Base-by-base conservation (phyloP, 1,139 yeast species). In the Candida sp. region DNA sequence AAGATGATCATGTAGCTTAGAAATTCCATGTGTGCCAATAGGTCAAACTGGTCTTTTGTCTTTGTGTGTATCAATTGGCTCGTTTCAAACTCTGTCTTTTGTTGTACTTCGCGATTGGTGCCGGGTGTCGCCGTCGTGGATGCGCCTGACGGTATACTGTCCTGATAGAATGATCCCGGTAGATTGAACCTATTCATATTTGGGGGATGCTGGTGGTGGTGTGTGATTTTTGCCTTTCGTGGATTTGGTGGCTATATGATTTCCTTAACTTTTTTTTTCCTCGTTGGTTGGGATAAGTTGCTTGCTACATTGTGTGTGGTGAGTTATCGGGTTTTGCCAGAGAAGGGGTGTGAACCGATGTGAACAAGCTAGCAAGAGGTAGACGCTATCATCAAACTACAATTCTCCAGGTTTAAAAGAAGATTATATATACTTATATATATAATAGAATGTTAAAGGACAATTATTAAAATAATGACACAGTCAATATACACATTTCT, bases 1-100 rank as follows among this genome's bases (percentile, higher is more conserved):
- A 69, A 72, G 9, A 64, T 61, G 25, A 75, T 54, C 7, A 75
- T 54, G 56, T 68, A 69, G 3, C 69, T 69, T 48, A 73, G 50
- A 5, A 66, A 52, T 41, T 73, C 71, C 27, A 75, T 54, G 52
- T 72, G 75, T 25, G 54, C 53, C 35, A 76, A 51, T 22, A 75
- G 54, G 44, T 73, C 65, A 28, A 62, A 63, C 52, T 76, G 80
- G 46, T 60, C 51, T 22, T 55, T 56, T 2, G 72, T 65, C 53
- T 68, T 71, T 17, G 45, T 49, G 9, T 51, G 48, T 4, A 62
- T 50, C 5, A 53, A 47, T 48, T 68, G 70, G 35, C 58, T 59
- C 6, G 47, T 53, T 8, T 49, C 37, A 48, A 70, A 68, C 5
- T 44, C 42, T 7, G 53, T 34, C 33, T 55, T 50, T 28, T 59